phyloP scores from a whole-genome alignment of 495 filamentous ascomycete species.

The Trypethelium eluteriae region DNA sequence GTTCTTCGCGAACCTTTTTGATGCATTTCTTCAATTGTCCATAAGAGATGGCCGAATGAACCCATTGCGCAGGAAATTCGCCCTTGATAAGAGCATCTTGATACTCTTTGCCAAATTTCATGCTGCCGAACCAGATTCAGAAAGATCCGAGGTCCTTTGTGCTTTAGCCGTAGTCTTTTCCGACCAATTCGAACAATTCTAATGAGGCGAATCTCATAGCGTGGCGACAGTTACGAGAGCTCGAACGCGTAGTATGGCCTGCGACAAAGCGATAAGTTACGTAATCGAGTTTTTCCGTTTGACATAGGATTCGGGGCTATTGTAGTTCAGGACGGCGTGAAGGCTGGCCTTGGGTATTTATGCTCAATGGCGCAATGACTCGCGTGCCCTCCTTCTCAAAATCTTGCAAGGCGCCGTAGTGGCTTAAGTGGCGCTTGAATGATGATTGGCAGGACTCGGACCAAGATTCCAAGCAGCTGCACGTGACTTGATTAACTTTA shows the following conservation, averaged over 20 bases:
- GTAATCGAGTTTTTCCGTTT: not conserved
- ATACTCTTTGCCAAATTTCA: conserved; percentile 73
- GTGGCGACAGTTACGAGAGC: not conserved
- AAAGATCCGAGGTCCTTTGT: not conserved
- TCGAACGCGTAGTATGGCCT: not conserved
- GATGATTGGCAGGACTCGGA: not conserved
- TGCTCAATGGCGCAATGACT: not conserved
- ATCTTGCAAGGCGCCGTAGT: not conserved
- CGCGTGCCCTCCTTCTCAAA: not conserved
- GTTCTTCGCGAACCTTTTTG: conserved; percentile 56
- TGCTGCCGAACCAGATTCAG: conserved; percentile 27
- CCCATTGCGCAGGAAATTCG: conserved; percentile 55
- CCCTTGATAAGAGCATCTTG: conserved; percentile 50
- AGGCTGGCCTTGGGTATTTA: no score
- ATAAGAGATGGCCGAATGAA: conserved; percentile 63
- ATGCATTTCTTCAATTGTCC: conserved; percentile 68
- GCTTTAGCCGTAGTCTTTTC: conserved; percentile 1
- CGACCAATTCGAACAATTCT: not conserved
- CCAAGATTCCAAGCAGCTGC: not conserved
- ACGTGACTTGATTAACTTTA: no score
- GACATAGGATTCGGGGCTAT: not conserved
- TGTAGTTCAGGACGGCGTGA: not conserved
- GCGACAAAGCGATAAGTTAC: no score
- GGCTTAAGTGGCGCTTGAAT: not conserved
- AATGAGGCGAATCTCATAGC: not conserved